Evolutionary conservation across 805 yeast species (phyloP).

Genomic region (Saccharomyces jurei): DNA sequence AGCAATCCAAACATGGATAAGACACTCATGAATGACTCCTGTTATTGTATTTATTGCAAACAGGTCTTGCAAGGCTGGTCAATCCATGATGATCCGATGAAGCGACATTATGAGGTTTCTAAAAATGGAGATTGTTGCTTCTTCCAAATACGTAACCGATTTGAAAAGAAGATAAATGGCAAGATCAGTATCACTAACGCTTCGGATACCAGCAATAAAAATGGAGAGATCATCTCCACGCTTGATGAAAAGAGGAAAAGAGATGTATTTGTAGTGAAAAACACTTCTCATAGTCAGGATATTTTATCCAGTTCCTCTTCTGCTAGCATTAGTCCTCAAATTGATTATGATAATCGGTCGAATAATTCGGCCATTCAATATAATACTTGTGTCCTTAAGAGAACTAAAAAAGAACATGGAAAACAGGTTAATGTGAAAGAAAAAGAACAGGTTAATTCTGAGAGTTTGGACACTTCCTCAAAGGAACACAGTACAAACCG

Average conservation of each 20-base stretch:
- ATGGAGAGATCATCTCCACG: background rate
- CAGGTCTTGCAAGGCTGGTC: constrained; percentile 54
- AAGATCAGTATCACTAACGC: background rate
- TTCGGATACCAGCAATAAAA: background rate
- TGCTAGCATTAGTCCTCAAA: background rate
- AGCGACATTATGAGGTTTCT: constrained; percentile 35
- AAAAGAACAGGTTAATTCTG: background rate
- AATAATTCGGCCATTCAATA: background rate
- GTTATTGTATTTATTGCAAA: constrained; percentile 52
- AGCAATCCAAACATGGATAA: constrained; percentile 21
- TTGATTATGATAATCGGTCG: background rate
- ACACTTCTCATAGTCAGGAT: background rate
- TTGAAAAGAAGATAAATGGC: background rate
- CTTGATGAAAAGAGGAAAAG: background rate
- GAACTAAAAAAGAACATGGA: background rate
- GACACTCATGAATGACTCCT: constrained; percentile 34
- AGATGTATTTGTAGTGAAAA: background rate
- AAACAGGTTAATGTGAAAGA: background rate
- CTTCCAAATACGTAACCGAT: constrained; percentile 8
- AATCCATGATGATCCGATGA: constrained; percentile 40
- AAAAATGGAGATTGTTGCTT: constrained; percentile 20
- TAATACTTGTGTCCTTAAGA: background rate
- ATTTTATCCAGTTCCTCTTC: background rate
- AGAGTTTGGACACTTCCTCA: background rate
- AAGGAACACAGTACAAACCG: background rate